phyloP scores from a whole-genome alignment of 1,284 basidiomycete genomes.

The Phellopilus nigrolimitatus region DNA sequence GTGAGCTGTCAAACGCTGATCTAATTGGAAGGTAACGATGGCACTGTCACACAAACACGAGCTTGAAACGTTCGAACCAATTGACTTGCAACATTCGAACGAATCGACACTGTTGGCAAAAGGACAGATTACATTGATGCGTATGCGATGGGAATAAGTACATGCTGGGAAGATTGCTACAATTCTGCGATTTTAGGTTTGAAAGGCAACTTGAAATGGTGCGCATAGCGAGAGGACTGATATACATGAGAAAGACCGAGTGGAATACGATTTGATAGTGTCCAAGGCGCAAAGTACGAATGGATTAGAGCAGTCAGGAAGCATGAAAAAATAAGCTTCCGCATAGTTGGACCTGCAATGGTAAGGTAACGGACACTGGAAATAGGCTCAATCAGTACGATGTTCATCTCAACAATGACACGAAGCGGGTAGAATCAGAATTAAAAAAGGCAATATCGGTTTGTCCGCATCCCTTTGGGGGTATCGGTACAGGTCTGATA shows the following conservation, averaged over 20 bases:
- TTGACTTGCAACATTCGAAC: too few relatives aligned
- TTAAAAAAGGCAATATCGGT: slow-evolving; percentile 36
- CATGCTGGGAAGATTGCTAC: background rate
- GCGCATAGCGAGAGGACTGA: background rate
- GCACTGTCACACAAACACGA: too few relatives aligned
- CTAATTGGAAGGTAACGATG: too few relatives aligned
- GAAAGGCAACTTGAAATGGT: background rate
- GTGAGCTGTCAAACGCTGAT: too few relatives aligned
- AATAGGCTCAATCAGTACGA: too few relatives aligned
- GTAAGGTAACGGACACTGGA: too few relatives aligned
- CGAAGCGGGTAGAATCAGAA: slow-evolving; percentile 29
- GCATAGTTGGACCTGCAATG: background rate
- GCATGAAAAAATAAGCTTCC: background rate
- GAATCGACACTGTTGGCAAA: background rate
- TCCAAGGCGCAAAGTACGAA: background rate
- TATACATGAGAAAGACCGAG: background rate
- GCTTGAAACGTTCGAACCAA: too few relatives aligned
- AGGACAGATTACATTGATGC: background rate
- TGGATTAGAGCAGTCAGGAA: background rate
- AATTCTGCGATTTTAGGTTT: background rate
- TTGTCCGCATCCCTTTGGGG: slow-evolving; percentile 31
- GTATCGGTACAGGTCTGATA: slow-evolving; percentile 46
- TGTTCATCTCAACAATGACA: too few relatives aligned
- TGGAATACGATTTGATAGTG: background rate
- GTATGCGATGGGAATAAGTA: background rate